Evolutionary conservation across 2,329 filamentous ascomycete species (phyloP).

Genomic region (Decorospora gaudefroyi): DNA sequence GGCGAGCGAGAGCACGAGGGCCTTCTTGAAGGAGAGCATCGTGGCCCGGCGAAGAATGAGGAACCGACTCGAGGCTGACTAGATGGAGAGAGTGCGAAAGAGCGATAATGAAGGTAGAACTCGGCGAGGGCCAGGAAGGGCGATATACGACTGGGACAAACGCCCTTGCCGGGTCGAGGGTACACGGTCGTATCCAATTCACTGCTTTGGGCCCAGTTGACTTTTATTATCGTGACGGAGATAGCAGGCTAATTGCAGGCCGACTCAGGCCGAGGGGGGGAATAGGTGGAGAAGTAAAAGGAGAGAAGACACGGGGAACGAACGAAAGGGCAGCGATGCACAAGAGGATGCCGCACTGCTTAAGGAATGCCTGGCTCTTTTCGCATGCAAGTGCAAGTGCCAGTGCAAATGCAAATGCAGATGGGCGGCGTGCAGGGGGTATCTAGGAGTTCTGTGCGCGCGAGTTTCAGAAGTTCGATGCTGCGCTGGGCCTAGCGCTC

Average conservation of each 20-base stretch:
- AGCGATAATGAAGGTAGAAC: constrained; percentile 5
- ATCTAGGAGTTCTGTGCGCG: too few relatives aligned
- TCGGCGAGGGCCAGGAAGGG: constrained; percentile 9
- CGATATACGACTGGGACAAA: constrained; percentile 8
- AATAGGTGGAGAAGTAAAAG: background rate
- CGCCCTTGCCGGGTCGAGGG: constrained; percentile 13
- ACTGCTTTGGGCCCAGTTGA: constrained; percentile 8
- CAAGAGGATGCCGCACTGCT: too few relatives aligned
- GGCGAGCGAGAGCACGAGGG: constrained; percentile 70
- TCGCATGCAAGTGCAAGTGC: too few relatives aligned
- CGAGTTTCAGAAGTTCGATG: constrained; percentile 14
- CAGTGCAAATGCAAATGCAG: background rate
- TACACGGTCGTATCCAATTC: constrained; percentile 3
- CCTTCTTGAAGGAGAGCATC: constrained; percentile 81
- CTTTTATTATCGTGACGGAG: constrained; percentile 9
- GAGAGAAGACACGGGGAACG: too few relatives aligned
- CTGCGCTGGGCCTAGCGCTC: constrained; percentile 6
- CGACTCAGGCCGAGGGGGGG: background rate
- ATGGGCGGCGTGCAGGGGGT: constrained; percentile 11
- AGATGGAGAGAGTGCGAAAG: background rate
- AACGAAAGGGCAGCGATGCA: too few relatives aligned
- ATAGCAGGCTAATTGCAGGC: constrained; percentile 1
- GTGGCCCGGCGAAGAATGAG: constrained; percentile 26
- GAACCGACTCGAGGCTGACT: constrained; percentile 1
- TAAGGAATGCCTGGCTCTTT: too few relatives aligned